Conservation (phyloP, 192 early-diverging fungal species). For the Phycomyces nitens region DNA sequence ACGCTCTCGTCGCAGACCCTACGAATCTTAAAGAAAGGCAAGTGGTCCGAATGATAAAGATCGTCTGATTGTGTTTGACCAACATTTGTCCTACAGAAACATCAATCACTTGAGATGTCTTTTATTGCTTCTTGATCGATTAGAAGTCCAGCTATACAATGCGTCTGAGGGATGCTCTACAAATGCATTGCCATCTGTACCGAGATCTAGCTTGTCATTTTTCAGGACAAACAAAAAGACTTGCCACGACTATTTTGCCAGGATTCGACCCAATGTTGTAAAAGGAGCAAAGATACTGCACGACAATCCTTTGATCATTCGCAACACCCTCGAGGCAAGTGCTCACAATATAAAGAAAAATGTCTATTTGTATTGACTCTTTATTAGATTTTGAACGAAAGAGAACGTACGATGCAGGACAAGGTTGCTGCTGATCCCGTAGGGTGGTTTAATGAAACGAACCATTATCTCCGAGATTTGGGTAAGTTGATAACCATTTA, state of each 20-base stretch:
- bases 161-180: constrained; percentile 56
- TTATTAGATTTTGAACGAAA: constrained; percentile 1
- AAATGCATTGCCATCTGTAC: constrained; percentile 52
- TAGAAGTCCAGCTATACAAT: constrained; percentile 73
- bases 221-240: constrained; percentile 67
- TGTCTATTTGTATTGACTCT: neutral
- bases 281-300: constrained; percentile 45
- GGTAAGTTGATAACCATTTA: neutral
- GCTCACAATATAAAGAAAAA: neutral
- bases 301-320: constrained; percentile 38
- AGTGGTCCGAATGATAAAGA: neutral
- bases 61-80: neutral
- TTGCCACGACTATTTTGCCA: constrained; percentile 76
- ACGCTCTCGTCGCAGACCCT: constrained; percentile 22
- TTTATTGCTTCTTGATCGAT: constrained; percentile 59
- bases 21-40: neutral
- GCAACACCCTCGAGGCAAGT: constrained; percentile 36
- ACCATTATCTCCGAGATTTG: constrained; percentile 11
- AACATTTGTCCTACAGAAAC: neutral
- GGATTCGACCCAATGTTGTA: constrained; percentile 55
- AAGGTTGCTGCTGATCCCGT: neutral
- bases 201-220: constrained; percentile 63
- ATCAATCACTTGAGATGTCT: constrained; percentile 40
- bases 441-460: constrained; percentile 12
- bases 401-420: constrained; percentile 11